Conservation (phyloP, 2,329 filamentous ascomycete genomes). For the Penicillium sclerotigenum region DNA sequence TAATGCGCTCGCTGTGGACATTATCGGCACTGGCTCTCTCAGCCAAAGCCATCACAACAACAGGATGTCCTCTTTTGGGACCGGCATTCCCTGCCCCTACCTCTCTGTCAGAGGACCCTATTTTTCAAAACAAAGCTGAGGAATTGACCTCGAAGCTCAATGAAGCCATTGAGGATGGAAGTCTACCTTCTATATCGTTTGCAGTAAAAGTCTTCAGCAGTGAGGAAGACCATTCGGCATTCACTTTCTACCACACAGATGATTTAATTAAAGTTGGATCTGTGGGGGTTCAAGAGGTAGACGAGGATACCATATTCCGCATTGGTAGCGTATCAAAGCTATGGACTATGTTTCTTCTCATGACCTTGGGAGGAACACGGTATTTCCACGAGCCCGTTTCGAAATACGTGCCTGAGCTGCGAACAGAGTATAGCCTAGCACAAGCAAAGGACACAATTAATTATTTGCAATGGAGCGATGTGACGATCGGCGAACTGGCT, state of each 20-base stretch:
- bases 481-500: conserved; percentile 40
- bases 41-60: background rate
- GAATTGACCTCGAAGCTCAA: conserved; percentile 1
- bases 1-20: background rate
- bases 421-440: background rate
- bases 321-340: conserved; percentile 46
- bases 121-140: background rate
- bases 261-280: conserved; percentile 25
- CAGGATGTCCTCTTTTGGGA: conserved; percentile 6
- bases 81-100: conserved; percentile 10
- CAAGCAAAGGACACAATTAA: conserved; percentile 5
- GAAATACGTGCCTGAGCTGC: conserved; percentile 28
- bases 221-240: conserved; percentile 22
- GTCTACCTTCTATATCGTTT: conserved; percentile 32
- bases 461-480: conserved; percentile 16
- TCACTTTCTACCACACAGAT: conserved; percentile 35
- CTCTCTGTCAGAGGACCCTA: background rate
- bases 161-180: background rate
- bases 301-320: conserved; percentile 45
- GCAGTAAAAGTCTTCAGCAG: conserved; percentile 42
- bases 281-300: conserved; percentile 35
- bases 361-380: conserved; percentile 27
- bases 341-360: conserved; percentile 39
- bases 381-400: conserved; percentile 22
- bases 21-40: background rate